Evolutionary conservation across 2,329 filamentous ascomycete genomes (phyloP), one percentile per base, ranked within the genome.

Genomic region (Xylaria sp.): DNA sequence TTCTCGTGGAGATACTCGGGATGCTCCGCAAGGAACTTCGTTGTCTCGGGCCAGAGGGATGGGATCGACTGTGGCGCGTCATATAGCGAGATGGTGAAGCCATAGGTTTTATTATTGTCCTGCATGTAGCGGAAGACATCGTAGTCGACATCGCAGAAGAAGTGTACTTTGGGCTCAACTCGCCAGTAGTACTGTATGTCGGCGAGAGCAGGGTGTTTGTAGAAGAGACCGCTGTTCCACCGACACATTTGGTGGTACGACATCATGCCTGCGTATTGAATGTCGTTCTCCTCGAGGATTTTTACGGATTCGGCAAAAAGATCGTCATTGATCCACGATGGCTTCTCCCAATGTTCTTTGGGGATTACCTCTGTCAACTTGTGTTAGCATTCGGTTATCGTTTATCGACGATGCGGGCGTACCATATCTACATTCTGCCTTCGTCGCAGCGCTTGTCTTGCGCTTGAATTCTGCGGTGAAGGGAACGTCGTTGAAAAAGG

Each of bases 181-280:
- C 96, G 93, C 96, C 96, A 99, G 85, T 99, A 99, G 85, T 93
- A 99, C 74, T 93, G 92, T 71, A 88, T 89, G 75, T 96, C 82
- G 72, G 89, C 85, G 65, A 99, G 88, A 0, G 94, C 94, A 0
- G 94, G 93, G 81, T 99, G 96, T 78, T 96, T 94, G 85, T 97
- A 98, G 85, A 99, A 99, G 81, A 98, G 86, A 77, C 96, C 96
- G 77, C 93, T 97, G 83, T 99, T 99, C 96, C 96, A 99, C 65
- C 96, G 90, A 79, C 96, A 99, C 96, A 99, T 99, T 79, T 98
- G 92, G 81, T 98, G 95, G 82, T 99, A 99, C 57, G 94, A 97
- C 62, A 93, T 82, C 85, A 92, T 93, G 74, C 90, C 87, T 76
- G 93, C 93, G 80, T 99, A 99, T 79, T 98, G 95, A 51, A 99